A percentile compares a stretch with the other conserved stretches of the same genome.
Conservation (phyloP, 257 asterid species). For the Fraxinus americana region DNA sequence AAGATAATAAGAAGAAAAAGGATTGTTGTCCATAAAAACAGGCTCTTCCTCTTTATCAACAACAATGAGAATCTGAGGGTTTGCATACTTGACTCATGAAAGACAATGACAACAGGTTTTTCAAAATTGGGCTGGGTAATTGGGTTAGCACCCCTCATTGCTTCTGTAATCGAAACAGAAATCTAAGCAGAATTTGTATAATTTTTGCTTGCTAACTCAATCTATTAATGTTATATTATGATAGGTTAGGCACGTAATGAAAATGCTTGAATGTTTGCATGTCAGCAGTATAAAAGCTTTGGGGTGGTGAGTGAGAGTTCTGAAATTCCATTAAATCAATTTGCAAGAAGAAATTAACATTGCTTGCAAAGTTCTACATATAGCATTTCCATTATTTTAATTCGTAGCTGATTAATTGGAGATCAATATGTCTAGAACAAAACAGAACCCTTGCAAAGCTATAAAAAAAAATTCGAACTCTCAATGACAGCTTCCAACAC, state of each 20-base stretch:
- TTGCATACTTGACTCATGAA: no score
- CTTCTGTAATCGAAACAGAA: not conserved
- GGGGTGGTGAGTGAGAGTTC: not conserved
- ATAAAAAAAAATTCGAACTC: not conserved
- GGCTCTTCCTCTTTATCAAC: no score
- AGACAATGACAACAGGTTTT: no score
- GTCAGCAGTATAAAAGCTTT: not conserved
- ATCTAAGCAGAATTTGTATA: not conserved
- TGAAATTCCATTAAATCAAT: not conserved
- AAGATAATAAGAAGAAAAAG: no score
- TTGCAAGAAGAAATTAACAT: not conserved
- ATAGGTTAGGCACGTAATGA: not conserved
- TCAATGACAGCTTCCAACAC: not conserved
- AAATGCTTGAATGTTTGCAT: not conserved
- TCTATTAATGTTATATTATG: not conserved
- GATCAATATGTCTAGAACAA: no score
- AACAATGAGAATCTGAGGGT: no score
- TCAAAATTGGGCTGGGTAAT: no score
- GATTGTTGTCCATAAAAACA: no score
- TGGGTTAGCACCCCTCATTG: no score
- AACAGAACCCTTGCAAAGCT: no score
- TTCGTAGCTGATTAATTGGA: no score
- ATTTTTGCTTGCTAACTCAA: no score
- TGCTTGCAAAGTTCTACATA: not conserved
- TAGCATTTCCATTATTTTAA: not conserved